These are phyloP conservation scores for Trifolium repens DNA, from an alignment of 306 rosid species.

Conservation along the genomic window DNA sequence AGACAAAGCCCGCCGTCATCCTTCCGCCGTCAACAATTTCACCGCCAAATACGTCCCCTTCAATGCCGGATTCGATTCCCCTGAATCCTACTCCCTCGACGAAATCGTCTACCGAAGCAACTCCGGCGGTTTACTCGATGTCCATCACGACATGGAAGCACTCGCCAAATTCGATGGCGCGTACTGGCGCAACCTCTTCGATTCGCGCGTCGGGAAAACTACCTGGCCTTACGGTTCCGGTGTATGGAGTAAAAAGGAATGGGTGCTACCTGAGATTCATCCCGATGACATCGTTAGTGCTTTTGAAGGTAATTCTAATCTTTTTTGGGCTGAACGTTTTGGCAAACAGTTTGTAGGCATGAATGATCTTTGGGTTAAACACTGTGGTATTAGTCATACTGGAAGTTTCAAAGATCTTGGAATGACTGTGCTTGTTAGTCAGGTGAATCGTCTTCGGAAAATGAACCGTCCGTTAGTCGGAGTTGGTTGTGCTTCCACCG, in stretches of 20 bases:
- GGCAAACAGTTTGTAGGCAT: conserved; percentile 77
- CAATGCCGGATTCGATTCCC: conserved; percentile 51
- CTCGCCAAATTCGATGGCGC: conserved; percentile 65
- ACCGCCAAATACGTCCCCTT: conserved; percentile 81
- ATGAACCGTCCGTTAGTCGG: conserved; percentile 70
- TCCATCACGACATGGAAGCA: conserved; percentile 75
- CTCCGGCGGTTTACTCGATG: conserved; percentile 80
- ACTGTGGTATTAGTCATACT: conserved; percentile 82
- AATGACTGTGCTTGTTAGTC: conserved; percentile 84
- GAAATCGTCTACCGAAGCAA: conserved; percentile 86
- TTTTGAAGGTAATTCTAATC: conserved; percentile 83
- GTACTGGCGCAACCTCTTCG: conserved; percentile 75
- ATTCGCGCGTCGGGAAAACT: conserved; percentile 89
- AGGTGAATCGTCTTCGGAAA: conserved; percentile 70
- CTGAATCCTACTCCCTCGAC: conserved; percentile 79
- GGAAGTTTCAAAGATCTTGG: conserved; percentile 83
- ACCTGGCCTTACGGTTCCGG: conserved; percentile 95
- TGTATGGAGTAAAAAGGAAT: conserved; percentile 90
- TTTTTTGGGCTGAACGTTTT: conserved; percentile 87
- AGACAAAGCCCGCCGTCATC: conserved; percentile 76
- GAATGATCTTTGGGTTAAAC: conserved; percentile 90
- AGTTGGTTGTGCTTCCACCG: conserved; percentile 84
- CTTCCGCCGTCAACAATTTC: conserved; percentile 45
- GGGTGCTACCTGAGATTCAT: conserved; percentile 85
- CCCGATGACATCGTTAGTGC: conserved; percentile 73